Percentiles rank a stretch among this genome's conserved stretches.
Conservation (phyloP, 2,329 filamentous ascomycete genomes). For the Lithohypha guttulata region DNA sequence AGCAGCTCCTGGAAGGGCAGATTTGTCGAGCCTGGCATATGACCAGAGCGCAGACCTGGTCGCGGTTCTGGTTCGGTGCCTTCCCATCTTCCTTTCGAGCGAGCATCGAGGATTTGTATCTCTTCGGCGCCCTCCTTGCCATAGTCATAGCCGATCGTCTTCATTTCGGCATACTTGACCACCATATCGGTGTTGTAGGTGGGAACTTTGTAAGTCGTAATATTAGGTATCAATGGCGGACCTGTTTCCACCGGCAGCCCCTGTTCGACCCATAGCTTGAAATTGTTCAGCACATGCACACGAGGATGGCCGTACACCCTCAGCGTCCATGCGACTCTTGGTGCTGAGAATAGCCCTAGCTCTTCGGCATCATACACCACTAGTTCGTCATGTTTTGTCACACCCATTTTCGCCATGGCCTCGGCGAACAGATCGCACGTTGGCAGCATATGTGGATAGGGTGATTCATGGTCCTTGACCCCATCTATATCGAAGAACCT, state of each 20-base stretch:
- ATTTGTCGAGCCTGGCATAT: slow-evolving; percentile 80
- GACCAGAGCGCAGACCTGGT: slow-evolving; percentile 73
- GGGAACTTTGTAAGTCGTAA: slow-evolving; percentile 37
- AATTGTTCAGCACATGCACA: slow-evolving; percentile 92
- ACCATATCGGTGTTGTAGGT: slow-evolving; percentile 56
- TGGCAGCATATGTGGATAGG: slow-evolving; percentile 95
- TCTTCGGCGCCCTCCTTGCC: slow-evolving; percentile 75
- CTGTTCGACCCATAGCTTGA: slow-evolving; percentile 81
- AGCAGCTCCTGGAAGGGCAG: slow-evolving; percentile 71
- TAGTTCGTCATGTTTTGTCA: slow-evolving; percentile 74
- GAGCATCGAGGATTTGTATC: slow-evolving; percentile 80
- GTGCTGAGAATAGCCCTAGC: slow-evolving; percentile 86
- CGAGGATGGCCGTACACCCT: slow-evolving; percentile 77
- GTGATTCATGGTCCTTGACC: slow-evolving; percentile 74
- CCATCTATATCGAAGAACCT: slow-evolving; percentile 95
- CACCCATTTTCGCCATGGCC: slow-evolving; percentile 81
- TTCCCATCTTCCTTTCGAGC: slow-evolving; percentile 66
- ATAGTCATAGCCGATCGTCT: slow-evolving; percentile 61
- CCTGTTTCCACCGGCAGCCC: slow-evolving; percentile 76
- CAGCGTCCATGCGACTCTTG: slow-evolving; percentile 87
- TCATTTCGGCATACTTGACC: slow-evolving; percentile 71
- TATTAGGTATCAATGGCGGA: slow-evolving; percentile 26
- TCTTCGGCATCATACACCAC: slow-evolving; percentile 92
- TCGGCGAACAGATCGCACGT: slow-evolving; percentile 67
- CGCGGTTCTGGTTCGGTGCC: slow-evolving; percentile 79